Percentiles rank a stretch among this genome's conserved stretches.
These are phyloP conservation scores for Blastocystis sp. DNA, from an alignment of 352 stramenopile genomes.

Conservation along the genomic window DNA sequence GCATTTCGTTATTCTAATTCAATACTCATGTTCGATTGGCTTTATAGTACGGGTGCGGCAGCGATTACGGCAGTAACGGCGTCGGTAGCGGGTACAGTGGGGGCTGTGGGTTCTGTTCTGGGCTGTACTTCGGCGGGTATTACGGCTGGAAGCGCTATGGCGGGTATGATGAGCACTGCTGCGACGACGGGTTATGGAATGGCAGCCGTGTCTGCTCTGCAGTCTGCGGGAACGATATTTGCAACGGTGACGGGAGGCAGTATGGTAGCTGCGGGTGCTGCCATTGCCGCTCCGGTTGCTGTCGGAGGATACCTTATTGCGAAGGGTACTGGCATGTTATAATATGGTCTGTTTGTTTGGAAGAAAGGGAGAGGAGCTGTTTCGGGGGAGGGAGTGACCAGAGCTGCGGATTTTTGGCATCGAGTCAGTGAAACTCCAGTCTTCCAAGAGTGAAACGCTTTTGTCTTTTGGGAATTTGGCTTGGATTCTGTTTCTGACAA, in stretches of 20 bases:
- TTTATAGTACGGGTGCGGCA: background rate
- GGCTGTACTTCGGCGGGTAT: background rate
- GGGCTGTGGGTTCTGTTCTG: background rate
- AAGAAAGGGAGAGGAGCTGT: too few relatives aligned
- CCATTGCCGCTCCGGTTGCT: background rate
- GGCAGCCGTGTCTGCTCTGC: background rate
- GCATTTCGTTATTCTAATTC: too few relatives aligned
- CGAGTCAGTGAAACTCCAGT: too few relatives aligned
- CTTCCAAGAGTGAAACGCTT: too few relatives aligned
- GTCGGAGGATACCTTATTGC: background rate
- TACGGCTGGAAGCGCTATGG: background rate
- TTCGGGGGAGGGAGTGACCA: too few relatives aligned
- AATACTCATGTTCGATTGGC: background rate
- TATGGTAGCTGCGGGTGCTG: background rate
- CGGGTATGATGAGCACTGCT: background rate
- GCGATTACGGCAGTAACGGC: background rate
- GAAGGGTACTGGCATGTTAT: background rate
- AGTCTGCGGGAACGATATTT: background rate
- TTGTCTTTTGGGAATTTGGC: too few relatives aligned
- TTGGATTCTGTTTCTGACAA: too few relatives aligned
- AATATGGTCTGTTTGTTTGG: background rate
- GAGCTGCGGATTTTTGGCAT: too few relatives aligned
- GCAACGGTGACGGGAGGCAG: background rate
- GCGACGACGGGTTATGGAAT: background rate
- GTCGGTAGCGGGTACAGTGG: background rate